These are phyloP conservation scores for Geoglossum cookeanum DNA, from an alignment of 2,329 filamentous ascomycete genomes.

Conservation along the genomic window DNA sequence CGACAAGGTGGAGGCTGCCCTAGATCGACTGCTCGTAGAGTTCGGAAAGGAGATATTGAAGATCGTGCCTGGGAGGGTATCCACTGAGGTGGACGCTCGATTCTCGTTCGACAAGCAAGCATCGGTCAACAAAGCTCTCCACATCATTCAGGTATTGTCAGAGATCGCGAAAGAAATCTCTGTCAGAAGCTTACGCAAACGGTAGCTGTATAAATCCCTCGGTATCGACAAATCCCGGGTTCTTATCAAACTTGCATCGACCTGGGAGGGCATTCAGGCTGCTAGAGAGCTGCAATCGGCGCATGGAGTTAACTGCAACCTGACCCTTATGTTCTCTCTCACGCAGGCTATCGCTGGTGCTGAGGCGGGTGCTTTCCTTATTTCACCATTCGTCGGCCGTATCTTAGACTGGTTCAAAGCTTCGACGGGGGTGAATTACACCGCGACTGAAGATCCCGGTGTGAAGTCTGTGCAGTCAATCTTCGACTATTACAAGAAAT, in stretches of 20 bases:
- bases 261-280: slow-evolving; percentile 99
- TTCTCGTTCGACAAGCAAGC: slow-evolving; percentile 91
- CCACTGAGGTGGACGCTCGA: slow-evolving; percentile 89
- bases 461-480: slow-evolving; percentile 85
- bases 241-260: slow-evolving; percentile 97
- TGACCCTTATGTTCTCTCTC: slow-evolving; percentile 96
- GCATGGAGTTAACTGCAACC: slow-evolving; percentile 94
- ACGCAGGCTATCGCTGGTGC: slow-evolving; percentile 90
- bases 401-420: slow-evolving; percentile 99
- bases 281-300: slow-evolving; percentile 91
- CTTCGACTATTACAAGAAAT: slow-evolving; percentile 99
- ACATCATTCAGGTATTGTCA: slow-evolving; percentile 71
- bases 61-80: slow-evolving; percentile 96
- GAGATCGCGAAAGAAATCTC: not conserved
- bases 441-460: slow-evolving; percentile 80
- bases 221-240: slow-evolving; percentile 87
- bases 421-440: slow-evolving; percentile 80
- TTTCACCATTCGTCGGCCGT: slow-evolving; percentile 96
- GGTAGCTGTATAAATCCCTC: slow-evolving; percentile 77
- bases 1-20: slow-evolving; percentile 68
- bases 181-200: not conserved
- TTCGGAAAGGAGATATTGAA: slow-evolving; percentile 96
- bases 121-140: slow-evolving; percentile 86
- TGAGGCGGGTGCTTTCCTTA: slow-evolving; percentile 89
- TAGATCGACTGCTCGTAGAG: slow-evolving; percentile 89